These are phyloP conservation scores for Pistacia atlantica DNA, from an alignment of 345 rosid species.

Conservation along the genomic window DNA sequence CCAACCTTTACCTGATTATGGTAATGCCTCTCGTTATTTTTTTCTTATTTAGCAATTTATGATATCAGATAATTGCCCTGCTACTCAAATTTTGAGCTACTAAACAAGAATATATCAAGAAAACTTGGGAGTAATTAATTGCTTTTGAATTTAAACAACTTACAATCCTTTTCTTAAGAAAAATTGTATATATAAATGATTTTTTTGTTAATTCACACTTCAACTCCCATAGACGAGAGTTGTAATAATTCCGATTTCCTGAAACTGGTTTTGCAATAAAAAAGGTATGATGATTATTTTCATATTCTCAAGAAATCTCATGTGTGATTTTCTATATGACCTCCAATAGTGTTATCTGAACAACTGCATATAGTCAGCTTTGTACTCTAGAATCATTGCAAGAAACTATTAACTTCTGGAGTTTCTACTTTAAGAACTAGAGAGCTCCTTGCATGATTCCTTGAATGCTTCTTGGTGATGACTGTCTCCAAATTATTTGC, in stretches of 20 bases:
- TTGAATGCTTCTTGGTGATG: not conserved
- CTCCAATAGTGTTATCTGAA: not conserved
- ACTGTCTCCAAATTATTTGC: not conserved
- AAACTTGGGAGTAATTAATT: too few relatives aligned
- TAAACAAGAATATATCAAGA: too few relatives aligned
- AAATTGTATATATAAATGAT: too few relatives aligned
- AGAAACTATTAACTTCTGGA: too few relatives aligned
- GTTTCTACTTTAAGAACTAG: not conserved
- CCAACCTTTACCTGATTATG: constrained; percentile 76
- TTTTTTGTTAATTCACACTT: too few relatives aligned
- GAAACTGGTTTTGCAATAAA: too few relatives aligned
- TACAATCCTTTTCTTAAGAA: too few relatives aligned
- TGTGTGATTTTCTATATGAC: not conserved
- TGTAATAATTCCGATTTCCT: too few relatives aligned
- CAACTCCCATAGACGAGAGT: too few relatives aligned
- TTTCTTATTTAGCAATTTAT: constrained; percentile 3
- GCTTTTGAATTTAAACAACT: too few relatives aligned
- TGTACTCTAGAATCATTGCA: not conserved
- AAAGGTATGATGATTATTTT: too few relatives aligned
- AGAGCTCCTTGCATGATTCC: not conserved
- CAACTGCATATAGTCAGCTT: not conserved
- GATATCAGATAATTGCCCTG: not conserved
- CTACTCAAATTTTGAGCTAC: not conserved
- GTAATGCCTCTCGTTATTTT: constrained; percentile 33
- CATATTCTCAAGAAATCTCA: not conserved